Conservation (phyloP, 73 alveolate species). For the Blepharisma japonicum region DNA sequence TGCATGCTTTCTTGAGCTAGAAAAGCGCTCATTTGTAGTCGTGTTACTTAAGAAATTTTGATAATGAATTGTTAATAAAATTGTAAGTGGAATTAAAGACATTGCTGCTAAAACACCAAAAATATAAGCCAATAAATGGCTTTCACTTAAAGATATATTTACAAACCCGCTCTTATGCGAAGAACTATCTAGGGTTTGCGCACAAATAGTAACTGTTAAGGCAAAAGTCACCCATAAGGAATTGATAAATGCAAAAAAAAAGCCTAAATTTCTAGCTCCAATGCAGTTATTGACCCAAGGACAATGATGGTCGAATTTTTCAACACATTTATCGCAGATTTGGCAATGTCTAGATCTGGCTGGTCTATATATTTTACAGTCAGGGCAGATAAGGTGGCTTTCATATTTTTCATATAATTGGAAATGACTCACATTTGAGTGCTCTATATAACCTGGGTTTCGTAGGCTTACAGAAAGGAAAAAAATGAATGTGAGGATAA, state of each 20-base stretch:
- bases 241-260: constrained; percentile 24
- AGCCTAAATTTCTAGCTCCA: constrained; percentile 13
- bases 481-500: background rate
- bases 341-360: constrained; percentile 33
- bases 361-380: constrained; percentile 31
- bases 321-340: constrained; percentile 32
- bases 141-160: background rate
- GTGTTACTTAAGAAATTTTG: background rate
- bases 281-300: constrained; percentile 36
- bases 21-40: constrained; percentile 17
- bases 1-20: background rate
- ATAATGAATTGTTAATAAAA: background rate
- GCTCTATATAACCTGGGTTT: constrained; percentile 28
- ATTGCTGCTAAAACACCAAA: background rate
- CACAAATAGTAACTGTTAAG: background rate
- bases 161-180: background rate
- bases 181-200: background rate
- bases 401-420: background rate
- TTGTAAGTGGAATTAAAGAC: background rate
- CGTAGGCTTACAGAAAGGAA: background rate
- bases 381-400: background rate
- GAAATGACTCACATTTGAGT: background rate
- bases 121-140: background rate
- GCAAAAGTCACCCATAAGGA: background rate
- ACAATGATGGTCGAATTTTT: constrained; percentile 32